Evolutionary conservation across 2,329 filamentous ascomycete species (phyloP), one percentile per base, ranked within the genome.

Genomic region (Claviceps spartinae): DNA sequence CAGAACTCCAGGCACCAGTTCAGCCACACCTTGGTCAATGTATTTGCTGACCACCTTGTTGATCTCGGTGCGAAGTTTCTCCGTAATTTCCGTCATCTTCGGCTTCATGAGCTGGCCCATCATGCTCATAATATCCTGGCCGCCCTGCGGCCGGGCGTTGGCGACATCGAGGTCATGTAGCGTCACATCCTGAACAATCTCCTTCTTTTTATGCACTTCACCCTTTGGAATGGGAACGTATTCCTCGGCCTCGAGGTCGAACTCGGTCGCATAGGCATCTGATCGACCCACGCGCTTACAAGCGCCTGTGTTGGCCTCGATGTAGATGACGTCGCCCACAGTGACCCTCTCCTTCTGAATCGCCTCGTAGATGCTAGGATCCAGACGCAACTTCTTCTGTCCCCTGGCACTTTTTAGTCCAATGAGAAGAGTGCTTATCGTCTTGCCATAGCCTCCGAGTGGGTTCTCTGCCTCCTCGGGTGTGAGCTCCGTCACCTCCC

Each of bases 31-130:
- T 72, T 97, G 91, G 66, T 97, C 93, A 60, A 98, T 98, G 71
- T 97, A 98, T 69, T 91, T 89, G 77, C 89, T 95, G 59, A 98
- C 93, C 34, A 98, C 91, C 74, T 97, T 97, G 80, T 98, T 96
- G 74, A 98, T 97, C 73, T 98, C 93, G 52, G 81, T 76, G 55
- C 93, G 82, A 63, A 98, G 74, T 75, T 98, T 98, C 71, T 98
- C 93, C 34, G 93, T 98, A 64, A 98, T 97, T 69, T 98, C 93
- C 5, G 93, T 98, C 83, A 96, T 96, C 75, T 94, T 94, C 56
- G 93, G 93, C 78, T 97, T 97, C 89, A 97, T 96, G 64, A 98
- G 73, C 71, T 98, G 93, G 62, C 93, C 93, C 91, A 98, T 97
- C 93, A 98, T 97, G 74, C 90, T 96, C 90, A 98, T 97, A 59